Percentiles rank a stretch among this genome's conserved stretches.
Conservation (phyloP, 805 yeast species). For the Sugiyamaella marilandica region DNA sequence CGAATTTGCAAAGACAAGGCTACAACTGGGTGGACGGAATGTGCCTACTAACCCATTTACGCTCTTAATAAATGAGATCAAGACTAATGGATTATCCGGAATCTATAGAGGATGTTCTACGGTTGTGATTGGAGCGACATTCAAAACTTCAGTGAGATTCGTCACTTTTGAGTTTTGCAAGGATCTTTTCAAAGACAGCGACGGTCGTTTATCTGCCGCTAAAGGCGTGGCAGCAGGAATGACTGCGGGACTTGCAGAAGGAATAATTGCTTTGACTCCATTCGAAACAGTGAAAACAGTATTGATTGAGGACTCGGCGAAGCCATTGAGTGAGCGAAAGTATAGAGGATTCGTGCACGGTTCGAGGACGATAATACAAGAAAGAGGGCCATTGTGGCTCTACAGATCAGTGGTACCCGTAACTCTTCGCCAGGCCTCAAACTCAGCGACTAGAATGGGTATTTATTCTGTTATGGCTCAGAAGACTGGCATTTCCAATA, state of each 20-base stretch:
- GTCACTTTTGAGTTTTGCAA: slow-evolving; percentile 75
- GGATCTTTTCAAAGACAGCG: slow-evolving; percentile 57
- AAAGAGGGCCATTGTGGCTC: slow-evolving; percentile 64
- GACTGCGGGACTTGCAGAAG: slow-evolving; percentile 79
- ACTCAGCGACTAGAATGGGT: slow-evolving; percentile 79
- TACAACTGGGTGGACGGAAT: slow-evolving; percentile 51
- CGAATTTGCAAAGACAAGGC: slow-evolving; percentile 89
- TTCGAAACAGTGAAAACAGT: slow-evolving; percentile 84
- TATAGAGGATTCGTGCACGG: slow-evolving; percentile 33
- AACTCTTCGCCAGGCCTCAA: slow-evolving; percentile 80
- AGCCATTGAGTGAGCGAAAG: slow-evolving; percentile 41
- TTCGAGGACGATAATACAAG: slow-evolving; percentile 51
- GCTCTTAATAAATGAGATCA: slow-evolving; percentile 61
- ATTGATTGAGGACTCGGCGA: slow-evolving; percentile 64
- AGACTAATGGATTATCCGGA: slow-evolving; percentile 60
- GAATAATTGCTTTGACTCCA: slow-evolving; percentile 79
- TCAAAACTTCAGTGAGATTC: slow-evolving; percentile 75
- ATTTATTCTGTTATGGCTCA: slow-evolving; percentile 42
- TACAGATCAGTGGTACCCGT: slow-evolving; percentile 78
- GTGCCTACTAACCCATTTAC: slow-evolving; percentile 64
- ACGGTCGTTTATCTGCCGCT: slow-evolving; percentile 74
- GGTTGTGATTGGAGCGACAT: slow-evolving; percentile 79
- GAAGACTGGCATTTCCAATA: slow-evolving; percentile 63
- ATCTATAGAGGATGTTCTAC: slow-evolving; percentile 85
- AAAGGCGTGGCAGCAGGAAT: slow-evolving; percentile 80